Base-by-base conservation (phyloP, 176 grass and related monocot genomes). In the Hyparrhenia diplandra region DNA sequence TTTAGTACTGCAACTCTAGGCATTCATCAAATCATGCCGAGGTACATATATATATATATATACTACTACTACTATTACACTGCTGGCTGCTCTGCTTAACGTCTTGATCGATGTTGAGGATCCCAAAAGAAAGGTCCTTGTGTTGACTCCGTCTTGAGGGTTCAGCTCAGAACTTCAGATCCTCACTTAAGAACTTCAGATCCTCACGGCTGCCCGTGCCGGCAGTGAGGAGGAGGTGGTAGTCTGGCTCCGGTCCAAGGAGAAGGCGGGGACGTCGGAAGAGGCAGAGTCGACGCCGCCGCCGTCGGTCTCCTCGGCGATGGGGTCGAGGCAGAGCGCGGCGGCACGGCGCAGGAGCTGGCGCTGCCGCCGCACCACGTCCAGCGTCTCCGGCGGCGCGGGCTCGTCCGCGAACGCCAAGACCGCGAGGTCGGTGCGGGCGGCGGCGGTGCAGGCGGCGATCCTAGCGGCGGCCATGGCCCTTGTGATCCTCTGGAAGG, bases 381-480 rank as follows among this genome's bases (percentile, higher is more conserved):
- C 10, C n/a, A 88, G 59, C 29, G 85, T 79, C 73, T 80, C 68
- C 47, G 86, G 86, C 9, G 86, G 90, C 2, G 82, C 73, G 10
- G 62, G 61, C 75, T 91, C 85, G 8, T 83, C 63, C 8, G 9
- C n/a, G 4, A 51, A 4, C 0, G 69, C 0, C 52, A 84, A 84
- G 10, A n/a, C n/a, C n/a, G 66, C 28, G 40, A 84, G 54, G 31
- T 35, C 30, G 52, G 81, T 59, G 31, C 63, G 71, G 37, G 28
- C n/a, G 51, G 67, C 17, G 79, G 66, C 35, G 66, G 6, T 54
- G 67, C 36, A 23, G 79, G 68, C 68, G 3, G 64, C 45, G 11
- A 79, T 79, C 58, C 80, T 36, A 4, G 80, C 69, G 58, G 80
- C 69, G 41, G 80, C 80, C 80, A 83, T 83, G 6, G 1, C 16